phyloP scores from a whole-genome alignment of 306 rosid species.

The Casuarina cunninghamiana region DNA sequence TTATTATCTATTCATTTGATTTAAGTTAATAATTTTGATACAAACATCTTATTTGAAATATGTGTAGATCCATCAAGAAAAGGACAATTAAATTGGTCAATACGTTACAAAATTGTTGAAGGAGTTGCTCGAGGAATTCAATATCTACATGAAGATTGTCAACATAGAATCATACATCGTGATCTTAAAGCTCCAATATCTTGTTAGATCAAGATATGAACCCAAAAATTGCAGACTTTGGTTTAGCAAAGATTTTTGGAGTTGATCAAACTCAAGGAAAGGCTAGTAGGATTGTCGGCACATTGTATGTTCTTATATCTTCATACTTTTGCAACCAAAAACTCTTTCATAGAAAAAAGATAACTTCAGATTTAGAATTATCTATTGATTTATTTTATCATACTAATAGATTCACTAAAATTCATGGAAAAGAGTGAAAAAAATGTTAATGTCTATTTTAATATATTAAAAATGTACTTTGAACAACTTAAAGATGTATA shows the following conservation, averaged over 20 bases:
- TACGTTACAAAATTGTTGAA: conserved; percentile 44
- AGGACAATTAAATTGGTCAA: conserved; percentile 49
- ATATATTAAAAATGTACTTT: too few relatives aligned
- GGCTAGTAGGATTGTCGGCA: conserved; percentile 57
- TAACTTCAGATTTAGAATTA: too few relatives aligned
- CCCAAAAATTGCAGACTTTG: conserved; percentile 72
- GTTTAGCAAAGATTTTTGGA: conserved; percentile 54
- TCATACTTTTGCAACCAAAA: too few relatives aligned
- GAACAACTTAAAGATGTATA: background rate
- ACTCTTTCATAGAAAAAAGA: too few relatives aligned
- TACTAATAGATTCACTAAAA: too few relatives aligned
- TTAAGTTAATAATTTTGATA: too few relatives aligned
- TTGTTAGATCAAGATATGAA: conserved; percentile 52
- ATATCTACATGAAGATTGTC: conserved; percentile 68
- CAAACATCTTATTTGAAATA: too few relatives aligned
- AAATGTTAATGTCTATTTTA: too few relatives aligned
- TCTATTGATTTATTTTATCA: too few relatives aligned
- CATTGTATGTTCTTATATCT: conserved; percentile 48
- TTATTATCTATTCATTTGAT: too few relatives aligned
- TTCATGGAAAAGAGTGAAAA: too few relatives aligned
- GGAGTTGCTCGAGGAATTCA: conserved; percentile 65
- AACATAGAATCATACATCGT: conserved; percentile 55
- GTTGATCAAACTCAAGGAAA: conserved; percentile 44
- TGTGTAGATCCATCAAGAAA: background rate
- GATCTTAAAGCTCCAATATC: conserved; percentile 72